A percentile compares a stretch with the other conserved stretches of the same genome.
Evolutionary conservation across 352 stramenopile species (phyloP).

Genomic region (Phytophthora sojae): DNA sequence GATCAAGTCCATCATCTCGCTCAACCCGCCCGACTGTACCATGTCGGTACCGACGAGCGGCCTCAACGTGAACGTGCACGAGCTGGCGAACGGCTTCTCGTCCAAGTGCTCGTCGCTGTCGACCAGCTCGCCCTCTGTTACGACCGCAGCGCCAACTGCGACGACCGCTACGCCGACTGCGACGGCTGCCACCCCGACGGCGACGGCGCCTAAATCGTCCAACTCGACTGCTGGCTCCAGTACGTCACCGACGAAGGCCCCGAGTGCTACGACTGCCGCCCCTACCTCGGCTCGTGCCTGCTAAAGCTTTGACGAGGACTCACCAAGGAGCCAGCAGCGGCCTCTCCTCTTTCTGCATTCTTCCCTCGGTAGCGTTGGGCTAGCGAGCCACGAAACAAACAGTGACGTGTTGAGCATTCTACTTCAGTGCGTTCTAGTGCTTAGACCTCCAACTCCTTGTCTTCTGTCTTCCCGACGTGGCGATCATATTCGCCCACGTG

Average conservation of each 20-base stretch:
- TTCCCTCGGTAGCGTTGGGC: too few species aligned
- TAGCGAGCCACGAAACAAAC: too few species aligned
- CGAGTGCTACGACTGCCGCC: neutral
- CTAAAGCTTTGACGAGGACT: too few species aligned
- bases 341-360: too few species aligned
- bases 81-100: slow-evolving; percentile 29
- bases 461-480: too few species aligned
- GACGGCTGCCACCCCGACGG: slow-evolving; percentile 1
- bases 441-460: too few species aligned
- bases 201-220: neutral
- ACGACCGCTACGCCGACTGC: neutral
- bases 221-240: neutral
- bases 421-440: too few species aligned
- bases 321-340: too few species aligned
- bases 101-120: slow-evolving; percentile 5
- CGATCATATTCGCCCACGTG: too few species aligned
- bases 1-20: slow-evolving; percentile 28
- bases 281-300: neutral
- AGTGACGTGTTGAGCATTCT: too few species aligned
- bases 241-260: neutral
- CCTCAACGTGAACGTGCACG: slow-evolving; percentile 35
- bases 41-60: slow-evolving; percentile 37
- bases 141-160: neutral
- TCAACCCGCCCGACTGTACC: slow-evolving; percentile 34
- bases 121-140: slow-evolving; percentile 2